Base-by-base conservation (phyloP, 768 basidiomycete genomes). In the Boletellus ananas region DNA sequence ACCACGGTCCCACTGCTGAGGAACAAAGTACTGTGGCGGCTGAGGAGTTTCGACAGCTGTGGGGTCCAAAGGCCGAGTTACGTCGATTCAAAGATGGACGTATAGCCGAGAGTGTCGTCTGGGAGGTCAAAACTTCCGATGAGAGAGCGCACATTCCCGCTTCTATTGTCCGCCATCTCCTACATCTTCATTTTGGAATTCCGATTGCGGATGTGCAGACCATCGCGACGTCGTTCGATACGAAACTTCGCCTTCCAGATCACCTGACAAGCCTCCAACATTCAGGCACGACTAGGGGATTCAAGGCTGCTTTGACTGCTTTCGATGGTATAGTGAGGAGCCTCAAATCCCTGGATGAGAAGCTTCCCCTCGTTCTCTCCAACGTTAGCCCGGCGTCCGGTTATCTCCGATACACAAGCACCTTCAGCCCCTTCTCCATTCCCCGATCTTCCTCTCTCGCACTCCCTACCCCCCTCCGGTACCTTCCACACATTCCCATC, bases 11-110 rank as follows among this genome's bases (percentile, higher is more conserved):
- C 1, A 65, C 85, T 0, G 88, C 83, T 44, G 82, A 83, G 11
- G 83, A 85, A 34, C 63, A 75, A 37, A 76, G 85, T 43, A 70
- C 74, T 20, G 65, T 72, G 10, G 74, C 68, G 6, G 73, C 78
- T 0, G 69, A 77, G 39, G 74, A 72, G 3, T 99, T 96, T 76
- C 81, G 85, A 20, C 78, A 81, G 6, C 73, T 98, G 57, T 99
- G 96, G 96, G 95, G 94, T 0, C 73, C 80, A 34, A 95, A 93
- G 66, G 85, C 94, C 0, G 95, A 98, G 62, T 73, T 97, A 16
- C 79, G 96, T 6, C 80, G 94, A 34, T 99, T 99, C 76, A 94
- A 97, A 67, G 94, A 99, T 59, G 95, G 95, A 1, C 79, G 86
- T 16, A 97, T 98, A 54, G 63, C 79, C 6, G 93, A 97, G 67